These are phyloP conservation scores for Backusella liffmaniae DNA, from an alignment of 192 early-diverging fungal genomes.

Conservation along the genomic window DNA sequence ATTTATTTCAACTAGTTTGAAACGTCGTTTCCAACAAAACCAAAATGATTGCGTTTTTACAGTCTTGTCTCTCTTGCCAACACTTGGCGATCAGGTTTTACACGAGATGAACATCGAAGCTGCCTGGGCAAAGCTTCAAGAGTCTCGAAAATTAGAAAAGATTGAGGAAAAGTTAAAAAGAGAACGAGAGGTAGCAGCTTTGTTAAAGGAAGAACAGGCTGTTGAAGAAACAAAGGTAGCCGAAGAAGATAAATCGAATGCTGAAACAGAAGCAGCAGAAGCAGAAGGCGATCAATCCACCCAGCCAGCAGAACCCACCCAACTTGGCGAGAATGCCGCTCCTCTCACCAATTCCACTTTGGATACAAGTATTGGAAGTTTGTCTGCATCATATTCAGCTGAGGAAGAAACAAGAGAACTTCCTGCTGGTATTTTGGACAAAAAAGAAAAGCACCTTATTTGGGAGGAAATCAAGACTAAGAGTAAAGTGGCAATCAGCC, in stretches of 20 bases:
- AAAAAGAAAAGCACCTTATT: conserved; percentile 64
- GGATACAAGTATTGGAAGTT: conserved; percentile 4
- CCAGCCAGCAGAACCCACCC: neutral
- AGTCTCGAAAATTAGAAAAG: conserved; percentile 38
- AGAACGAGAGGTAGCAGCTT: conserved; percentile 8
- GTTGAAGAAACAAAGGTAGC: neutral
- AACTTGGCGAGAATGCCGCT: neutral
- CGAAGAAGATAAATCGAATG: neutral
- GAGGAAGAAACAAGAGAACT: neutral
- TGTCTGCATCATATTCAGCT: conserved; percentile 1
- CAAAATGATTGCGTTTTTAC: conserved; percentile 89
- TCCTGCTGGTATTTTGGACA: conserved; percentile 29
- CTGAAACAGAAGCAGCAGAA: neutral
- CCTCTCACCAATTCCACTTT: neutral
- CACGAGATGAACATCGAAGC: conserved; percentile 80
- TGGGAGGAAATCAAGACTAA: conserved; percentile 91
- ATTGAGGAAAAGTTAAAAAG: conserved; percentile 19
- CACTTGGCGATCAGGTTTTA: conserved; percentile 75
- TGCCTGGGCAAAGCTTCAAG: conserved; percentile 63
- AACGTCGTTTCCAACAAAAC: conserved; percentile 91
- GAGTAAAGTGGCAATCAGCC: conserved; percentile 44
- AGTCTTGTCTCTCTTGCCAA: conserved; percentile 80
- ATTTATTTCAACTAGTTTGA: conserved; percentile 56
- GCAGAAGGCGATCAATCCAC: neutral
- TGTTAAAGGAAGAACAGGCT: conserved; percentile 3